Evolutionary conservation across 805 yeast genomes (phyloP).

Genomic region (Lachancea kluyveri): DNA sequence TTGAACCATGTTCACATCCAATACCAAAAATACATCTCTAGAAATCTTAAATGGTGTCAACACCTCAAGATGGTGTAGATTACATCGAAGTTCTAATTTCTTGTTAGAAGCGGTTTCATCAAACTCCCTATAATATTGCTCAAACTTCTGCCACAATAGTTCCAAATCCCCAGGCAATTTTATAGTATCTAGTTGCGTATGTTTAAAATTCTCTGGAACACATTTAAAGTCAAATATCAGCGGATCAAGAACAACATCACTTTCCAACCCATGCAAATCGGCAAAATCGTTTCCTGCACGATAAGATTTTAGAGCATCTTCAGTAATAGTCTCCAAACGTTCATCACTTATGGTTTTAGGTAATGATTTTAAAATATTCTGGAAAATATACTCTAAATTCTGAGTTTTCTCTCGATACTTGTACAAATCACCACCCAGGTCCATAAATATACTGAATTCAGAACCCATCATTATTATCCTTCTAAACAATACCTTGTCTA

Average conservation of each 20-base stretch:
- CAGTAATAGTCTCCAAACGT: too few species aligned
- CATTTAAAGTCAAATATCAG: slow-evolving; percentile 19
- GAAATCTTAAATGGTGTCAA: slow-evolving; percentile 14
- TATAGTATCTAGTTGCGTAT: slow-evolving; percentile 1
- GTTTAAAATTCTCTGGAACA: slow-evolving; percentile 15
- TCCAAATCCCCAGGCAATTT: slow-evolving; percentile 17
- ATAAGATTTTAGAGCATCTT: too few species aligned
- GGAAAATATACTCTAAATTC: too few species aligned
- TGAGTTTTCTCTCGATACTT: too few species aligned
- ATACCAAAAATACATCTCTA: slow-evolving; percentile 10
- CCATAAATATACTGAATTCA: slow-evolving; percentile 2
- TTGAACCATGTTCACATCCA: slow-evolving; percentile 25
- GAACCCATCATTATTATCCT: slow-evolving; percentile 5
- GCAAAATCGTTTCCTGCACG: too few species aligned
- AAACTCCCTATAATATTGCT: slow-evolving; percentile 5
- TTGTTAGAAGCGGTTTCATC: slow-evolving; percentile 13
- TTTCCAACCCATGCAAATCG: too few species aligned
- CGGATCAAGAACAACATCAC: slow-evolving; percentile 7
- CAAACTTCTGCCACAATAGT: slow-evolving; percentile 15
- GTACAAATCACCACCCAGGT: too few species aligned
- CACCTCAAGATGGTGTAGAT: slow-evolving; percentile 28
- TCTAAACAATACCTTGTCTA: slow-evolving; percentile 5
- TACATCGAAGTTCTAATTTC: slow-evolving; percentile 15
- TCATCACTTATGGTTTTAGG: too few species aligned
- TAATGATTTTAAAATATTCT: too few species aligned